A percentile compares a stretch with the other conserved stretches of the same genome.
phyloP scores from a whole-genome alignment of 108 stramenopile genomes.

The Conticribra weissflogii region DNA sequence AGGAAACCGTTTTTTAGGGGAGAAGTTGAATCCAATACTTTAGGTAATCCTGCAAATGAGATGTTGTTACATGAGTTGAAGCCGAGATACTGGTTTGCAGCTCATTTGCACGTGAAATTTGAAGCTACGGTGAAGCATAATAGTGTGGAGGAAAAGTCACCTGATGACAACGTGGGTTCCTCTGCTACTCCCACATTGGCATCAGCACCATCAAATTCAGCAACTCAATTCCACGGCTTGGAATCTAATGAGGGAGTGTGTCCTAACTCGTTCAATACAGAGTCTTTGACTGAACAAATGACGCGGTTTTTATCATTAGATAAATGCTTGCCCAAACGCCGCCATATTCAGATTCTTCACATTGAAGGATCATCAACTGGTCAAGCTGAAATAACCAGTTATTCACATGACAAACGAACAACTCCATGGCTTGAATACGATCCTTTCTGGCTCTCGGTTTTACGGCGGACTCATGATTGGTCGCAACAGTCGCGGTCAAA shows the following conservation, averaged over 20 bases:
- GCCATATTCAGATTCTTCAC: slow-evolving; percentile 88
- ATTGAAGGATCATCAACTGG: slow-evolving; percentile 51
- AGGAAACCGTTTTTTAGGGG: slow-evolving; percentile 85
- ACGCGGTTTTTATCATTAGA: slow-evolving; percentile 97
- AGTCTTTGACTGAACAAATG: slow-evolving; percentile 72
- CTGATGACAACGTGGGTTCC: not conserved
- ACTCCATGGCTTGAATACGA: slow-evolving; percentile 75
- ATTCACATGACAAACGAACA: slow-evolving; percentile 19
- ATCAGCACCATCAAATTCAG: slow-evolving; percentile 10
- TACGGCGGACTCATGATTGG: slow-evolving; percentile 76
- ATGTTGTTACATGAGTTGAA: slow-evolving; percentile 79
- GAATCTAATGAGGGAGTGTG: slow-evolving; percentile 59
- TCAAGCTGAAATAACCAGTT: too few species aligned
- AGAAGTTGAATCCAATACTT: slow-evolving; percentile 82
- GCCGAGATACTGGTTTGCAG: slow-evolving; percentile 96
- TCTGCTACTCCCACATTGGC: not conserved
- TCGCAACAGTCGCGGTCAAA: slow-evolving; percentile 32
- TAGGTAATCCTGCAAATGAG: slow-evolving; percentile 92
- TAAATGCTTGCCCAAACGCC: slow-evolving; percentile 95
- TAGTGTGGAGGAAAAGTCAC: slow-evolving; percentile 1
- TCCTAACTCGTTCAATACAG: slow-evolving; percentile 38
- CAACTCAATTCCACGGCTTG: slow-evolving; percentile 58
- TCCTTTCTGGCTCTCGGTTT: slow-evolving; percentile 82
- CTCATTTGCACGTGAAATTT: slow-evolving; percentile 98
- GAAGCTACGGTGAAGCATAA: slow-evolving; percentile 83